These are phyloP conservation scores for Oryza meridionalis DNA, from an alignment of 176 grass and related monocot genomes.

Conservation along the genomic window DNA sequence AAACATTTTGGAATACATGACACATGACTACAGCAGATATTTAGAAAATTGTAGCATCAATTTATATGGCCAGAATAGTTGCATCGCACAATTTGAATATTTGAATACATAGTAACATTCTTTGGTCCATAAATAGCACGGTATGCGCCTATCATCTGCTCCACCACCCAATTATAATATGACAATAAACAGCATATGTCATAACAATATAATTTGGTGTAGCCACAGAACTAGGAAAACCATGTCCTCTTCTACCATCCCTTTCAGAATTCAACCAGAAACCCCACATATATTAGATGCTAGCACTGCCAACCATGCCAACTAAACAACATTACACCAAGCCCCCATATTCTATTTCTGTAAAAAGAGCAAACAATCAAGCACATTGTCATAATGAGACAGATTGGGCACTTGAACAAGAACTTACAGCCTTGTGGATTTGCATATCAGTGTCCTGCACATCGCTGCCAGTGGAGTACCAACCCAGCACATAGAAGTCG, in stretches of 20 bases:
- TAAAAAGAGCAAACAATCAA: not conserved
- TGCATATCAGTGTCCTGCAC: constrained; percentile 86
- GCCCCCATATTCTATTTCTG: not conserved
- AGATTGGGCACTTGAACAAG: constrained; percentile 17
- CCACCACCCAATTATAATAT: not conserved
- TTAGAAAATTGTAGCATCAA: not conserved
- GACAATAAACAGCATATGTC: not conserved
- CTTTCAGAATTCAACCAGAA: not conserved
- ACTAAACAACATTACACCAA: constrained; percentile 4
- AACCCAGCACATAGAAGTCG: constrained; percentile 86
- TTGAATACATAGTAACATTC: not conserved
- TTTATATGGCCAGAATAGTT: not conserved
- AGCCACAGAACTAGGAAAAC: not conserved
- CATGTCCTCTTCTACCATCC: not conserved
- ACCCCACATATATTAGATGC: too few relatives aligned
- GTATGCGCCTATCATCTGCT: not conserved
- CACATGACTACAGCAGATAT: not conserved
- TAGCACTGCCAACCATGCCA: not conserved
- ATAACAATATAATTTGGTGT: not conserved
- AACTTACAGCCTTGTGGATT: constrained; percentile 93
- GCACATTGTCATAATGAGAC: constrained; percentile 13
- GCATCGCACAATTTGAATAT: not conserved
- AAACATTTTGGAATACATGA: constrained; percentile 21
- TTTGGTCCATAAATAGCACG: not conserved
- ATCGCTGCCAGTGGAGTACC: constrained; percentile 97